Evolutionary conservation across 2,329 filamentous ascomycete species (phyloP).

Genomic region (Fusarium redolens): DNA sequence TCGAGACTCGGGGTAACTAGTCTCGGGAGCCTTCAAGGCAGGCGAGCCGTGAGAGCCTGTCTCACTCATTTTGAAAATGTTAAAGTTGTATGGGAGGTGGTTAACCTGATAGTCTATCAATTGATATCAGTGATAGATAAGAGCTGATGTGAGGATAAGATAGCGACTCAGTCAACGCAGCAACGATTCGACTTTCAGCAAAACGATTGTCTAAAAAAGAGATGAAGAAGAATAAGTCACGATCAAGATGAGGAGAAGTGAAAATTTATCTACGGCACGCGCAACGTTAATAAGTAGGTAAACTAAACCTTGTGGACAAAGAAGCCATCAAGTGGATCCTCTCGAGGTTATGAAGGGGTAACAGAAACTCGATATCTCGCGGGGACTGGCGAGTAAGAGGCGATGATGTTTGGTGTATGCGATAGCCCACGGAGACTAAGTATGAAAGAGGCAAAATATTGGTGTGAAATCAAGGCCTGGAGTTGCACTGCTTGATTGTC

Average conservation of each 20-base stretch:
- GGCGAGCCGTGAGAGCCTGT: slow-evolving; percentile 17
- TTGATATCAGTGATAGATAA: slow-evolving; percentile 18
- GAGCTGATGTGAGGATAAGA: slow-evolving; percentile 12
- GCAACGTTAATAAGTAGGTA: slow-evolving; percentile 1
- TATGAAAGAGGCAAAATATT: slow-evolving; percentile 6
- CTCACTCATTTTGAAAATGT: slow-evolving; percentile 23
- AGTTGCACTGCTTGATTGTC: not conserved
- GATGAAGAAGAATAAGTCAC: not conserved
- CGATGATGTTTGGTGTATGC: slow-evolving; percentile 5
- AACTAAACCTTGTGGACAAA: slow-evolving; percentile 37
- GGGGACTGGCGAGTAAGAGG: slow-evolving; percentile 42
- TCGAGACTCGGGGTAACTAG: slow-evolving; percentile 74
- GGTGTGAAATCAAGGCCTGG: slow-evolving; percentile 2
- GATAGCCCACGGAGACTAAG: slow-evolving; percentile 24
- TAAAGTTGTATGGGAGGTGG: not conserved
- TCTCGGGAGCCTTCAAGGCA: slow-evolving; percentile 27
- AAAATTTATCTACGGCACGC: slow-evolving; percentile 27
- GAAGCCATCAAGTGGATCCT: slow-evolving; percentile 47
- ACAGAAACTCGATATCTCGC: slow-evolving; percentile 46
- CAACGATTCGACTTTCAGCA: not conserved
- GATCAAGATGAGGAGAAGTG: not conserved
- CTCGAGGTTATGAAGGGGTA: slow-evolving; percentile 45
- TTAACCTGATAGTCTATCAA: not conserved
- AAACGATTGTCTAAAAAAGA: not conserved
- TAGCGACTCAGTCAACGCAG: slow-evolving; percentile 10